Percentiles rank a stretch among this genome's conserved stretches.
Evolutionary conservation across 495 filamentous ascomycete genomes (phyloP).

Genomic region (Daldinia childiae): DNA sequence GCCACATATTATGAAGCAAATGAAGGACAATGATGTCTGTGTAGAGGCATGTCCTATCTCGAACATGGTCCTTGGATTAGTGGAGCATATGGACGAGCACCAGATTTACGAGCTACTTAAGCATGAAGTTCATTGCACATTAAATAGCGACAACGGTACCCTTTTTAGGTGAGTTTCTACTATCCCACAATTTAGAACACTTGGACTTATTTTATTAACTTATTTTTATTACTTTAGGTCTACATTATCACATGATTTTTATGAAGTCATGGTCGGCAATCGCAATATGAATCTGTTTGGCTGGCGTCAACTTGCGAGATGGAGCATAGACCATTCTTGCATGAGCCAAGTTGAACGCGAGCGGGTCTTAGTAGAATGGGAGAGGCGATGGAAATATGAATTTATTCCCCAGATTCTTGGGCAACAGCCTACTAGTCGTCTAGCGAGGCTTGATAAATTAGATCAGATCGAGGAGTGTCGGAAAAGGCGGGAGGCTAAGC

Average conservation of each 20-base stretch:
- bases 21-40: slow-evolving; percentile 83
- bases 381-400: slow-evolving; percentile 51
- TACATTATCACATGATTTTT: slow-evolving; percentile 66
- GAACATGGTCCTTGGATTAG: slow-evolving; percentile 76
- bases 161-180: slow-evolving; percentile 57
- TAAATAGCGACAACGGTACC: slow-evolving; percentile 66
- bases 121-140: slow-evolving; percentile 61
- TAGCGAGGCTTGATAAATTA: slow-evolving; percentile 22
- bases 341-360: slow-evolving; percentile 49
- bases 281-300: slow-evolving; percentile 61
- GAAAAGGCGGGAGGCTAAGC: slow-evolving; percentile 13
- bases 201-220: background rate
- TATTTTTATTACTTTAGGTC: slow-evolving; percentile 51
- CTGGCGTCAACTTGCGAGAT: slow-evolving; percentile 62
- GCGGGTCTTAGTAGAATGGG: slow-evolving; percentile 52
- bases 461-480: slow-evolving; percentile 14
- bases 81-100: slow-evolving; percentile 57
- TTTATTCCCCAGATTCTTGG: slow-evolving; percentile 48
- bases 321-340: slow-evolving; percentile 65
- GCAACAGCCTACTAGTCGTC: background rate
- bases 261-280: slow-evolving; percentile 64
- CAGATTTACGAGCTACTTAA: slow-evolving; percentile 61
- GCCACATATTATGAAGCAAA: slow-evolving; percentile 80
- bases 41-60: slow-evolving; percentile 91
- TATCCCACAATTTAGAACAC: background rate